Evolutionary conservation across 108 stramenopile species (phyloP), one percentile per base, ranked within the genome.

Genomic region (Discostella stelligeroides): DNA sequence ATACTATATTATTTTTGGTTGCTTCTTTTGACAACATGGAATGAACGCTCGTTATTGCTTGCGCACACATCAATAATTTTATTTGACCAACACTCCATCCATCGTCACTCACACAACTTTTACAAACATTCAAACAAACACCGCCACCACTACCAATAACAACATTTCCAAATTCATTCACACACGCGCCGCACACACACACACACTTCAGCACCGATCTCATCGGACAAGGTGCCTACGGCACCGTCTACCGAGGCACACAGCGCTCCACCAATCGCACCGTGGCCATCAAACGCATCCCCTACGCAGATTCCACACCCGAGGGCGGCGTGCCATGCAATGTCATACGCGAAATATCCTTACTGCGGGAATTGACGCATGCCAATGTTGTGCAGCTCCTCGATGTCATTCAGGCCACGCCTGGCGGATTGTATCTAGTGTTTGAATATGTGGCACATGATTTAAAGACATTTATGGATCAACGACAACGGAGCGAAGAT

Each of bases 201-300:
- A 40, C 21, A 9, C 2, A 23, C 1, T 15, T 11, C 53, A 54
- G 96, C 57, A 88, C 97, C 47, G 98, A 97, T 37, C 92, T 98
- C 73, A 97, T 99, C 45, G 99, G 99, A 18, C 98, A 99, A 78
- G 99, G 99, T 46, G 98, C 99, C 1, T 99, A 99, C 61, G 99
- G 99, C 13, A 95, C 98, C 47, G 98, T 99, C 30, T 99, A 98
- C 86, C 96, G 96, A 60, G 98, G 98, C 38, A 91, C 73, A 23
- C 96, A 98, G 60, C 70, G 84, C 51, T 79, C 85, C 29, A 86
- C 86, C 15, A 86, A 85, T 24, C 86, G 88, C 53, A 84, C 83
- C 42, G 92, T 95, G 0, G 96, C 96, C 8, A 95, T 96, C 53
- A 96, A 96, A 75, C 83, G 91, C 38, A 93, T 96, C 69, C 91